These are phyloP conservation scores for Stagonosporopsis chrysanthemi DNA, from an alignment of 2,329 filamentous ascomycete genomes.

Conservation along the genomic window DNA sequence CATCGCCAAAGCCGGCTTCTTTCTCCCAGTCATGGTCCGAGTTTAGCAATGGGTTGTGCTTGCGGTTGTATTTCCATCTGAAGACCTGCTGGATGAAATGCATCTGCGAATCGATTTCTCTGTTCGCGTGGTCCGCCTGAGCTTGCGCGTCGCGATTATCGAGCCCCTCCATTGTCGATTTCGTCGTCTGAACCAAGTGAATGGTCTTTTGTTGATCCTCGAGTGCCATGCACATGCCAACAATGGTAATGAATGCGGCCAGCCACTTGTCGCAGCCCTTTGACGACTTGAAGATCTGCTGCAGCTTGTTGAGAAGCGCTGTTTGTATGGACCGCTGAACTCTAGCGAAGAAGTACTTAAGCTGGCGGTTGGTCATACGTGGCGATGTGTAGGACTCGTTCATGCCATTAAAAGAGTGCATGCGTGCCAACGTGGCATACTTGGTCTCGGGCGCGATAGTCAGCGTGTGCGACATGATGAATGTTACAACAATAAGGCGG, in stretches of 20 bases:
- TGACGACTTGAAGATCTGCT: constrained; percentile 55
- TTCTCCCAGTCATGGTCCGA: constrained; percentile 51
- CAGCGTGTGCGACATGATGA: constrained; percentile 59
- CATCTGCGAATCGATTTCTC: constrained; percentile 55
- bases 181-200: constrained; percentile 54
- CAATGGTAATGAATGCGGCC: constrained; percentile 54
- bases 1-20: constrained; percentile 46
- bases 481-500: constrained; percentile 57
- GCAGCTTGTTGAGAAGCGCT: constrained; percentile 55
- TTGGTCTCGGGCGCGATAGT: constrained; percentile 54
- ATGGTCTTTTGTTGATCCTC: constrained; percentile 58
- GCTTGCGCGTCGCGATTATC: constrained; percentile 38
- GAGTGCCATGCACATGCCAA: constrained; percentile 57
- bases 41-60: constrained; percentile 50
- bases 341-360: constrained; percentile 59
- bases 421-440: constrained; percentile 45
- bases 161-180: constrained; percentile 40
- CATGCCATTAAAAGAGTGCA: constrained; percentile 48
- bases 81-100: constrained; percentile 56
- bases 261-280: constrained; percentile 57
- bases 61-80: constrained; percentile 57
- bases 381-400: constrained; percentile 49
- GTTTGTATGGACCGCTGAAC: constrained; percentile 54
- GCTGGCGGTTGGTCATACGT: constrained; percentile 57
- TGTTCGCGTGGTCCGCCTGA: constrained; percentile 51